Conservation (phyloP, 805 yeast genomes). For the Wickerhamiella musiphila region DNA sequence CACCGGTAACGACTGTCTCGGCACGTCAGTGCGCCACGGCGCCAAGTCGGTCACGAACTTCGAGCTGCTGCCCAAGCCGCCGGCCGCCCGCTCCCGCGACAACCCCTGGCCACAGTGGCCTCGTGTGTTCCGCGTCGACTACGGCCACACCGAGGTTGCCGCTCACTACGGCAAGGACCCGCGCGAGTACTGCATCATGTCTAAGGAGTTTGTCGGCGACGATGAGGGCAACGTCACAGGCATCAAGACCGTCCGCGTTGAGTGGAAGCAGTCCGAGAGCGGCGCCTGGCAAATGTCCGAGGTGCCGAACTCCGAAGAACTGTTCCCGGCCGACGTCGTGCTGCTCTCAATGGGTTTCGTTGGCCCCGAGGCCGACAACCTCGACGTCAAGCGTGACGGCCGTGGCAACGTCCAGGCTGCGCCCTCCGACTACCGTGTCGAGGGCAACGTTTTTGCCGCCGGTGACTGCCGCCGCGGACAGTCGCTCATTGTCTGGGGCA, state of each 20-base stretch:
- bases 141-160: constrained; percentile 90
- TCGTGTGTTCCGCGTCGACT: constrained; percentile 89
- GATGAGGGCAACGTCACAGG: constrained; percentile 91
- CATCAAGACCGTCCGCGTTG: constrained; percentile 90
- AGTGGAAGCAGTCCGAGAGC: constrained; percentile 87
- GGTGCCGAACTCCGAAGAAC: constrained; percentile 84
- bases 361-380: constrained; percentile 80
- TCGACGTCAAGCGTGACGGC: constrained; percentile 47
- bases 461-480: constrained; percentile 99
- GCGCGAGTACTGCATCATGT: constrained; percentile 85
- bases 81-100: constrained; percentile 69
- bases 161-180: constrained; percentile 95
- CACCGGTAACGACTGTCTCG: constrained; percentile 97
- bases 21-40: constrained; percentile 93
- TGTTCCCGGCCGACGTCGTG: constrained; percentile 88
- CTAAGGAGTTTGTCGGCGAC: constrained; percentile 91
- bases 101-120: constrained; percentile 99
- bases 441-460: constrained; percentile 71
- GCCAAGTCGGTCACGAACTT: constrained; percentile 88
- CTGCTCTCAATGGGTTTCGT: constrained; percentile 92
- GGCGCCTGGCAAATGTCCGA: constrained; percentile 99
- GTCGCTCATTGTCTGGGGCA: constrained; percentile 97
- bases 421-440: constrained; percentile 50
- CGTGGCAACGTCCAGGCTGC: constrained; percentile 68
- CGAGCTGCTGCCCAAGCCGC: constrained; percentile 87